phyloP scores from a whole-genome alignment of 257 asterid species.

The Fraxinus cuspidata region DNA sequence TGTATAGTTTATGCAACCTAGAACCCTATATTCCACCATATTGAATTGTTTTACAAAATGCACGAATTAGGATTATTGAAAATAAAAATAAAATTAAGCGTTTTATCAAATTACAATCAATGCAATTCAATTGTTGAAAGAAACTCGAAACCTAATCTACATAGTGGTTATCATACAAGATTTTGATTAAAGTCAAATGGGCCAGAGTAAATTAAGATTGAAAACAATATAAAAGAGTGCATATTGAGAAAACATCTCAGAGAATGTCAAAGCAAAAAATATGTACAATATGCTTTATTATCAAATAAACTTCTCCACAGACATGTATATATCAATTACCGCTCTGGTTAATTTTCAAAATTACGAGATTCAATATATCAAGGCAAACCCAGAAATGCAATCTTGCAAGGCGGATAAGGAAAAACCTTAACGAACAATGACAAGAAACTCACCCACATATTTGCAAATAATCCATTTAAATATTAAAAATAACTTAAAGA shows the following conservation, averaged over 20 bases:
- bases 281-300: background rate
- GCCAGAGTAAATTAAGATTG: slow-evolving; percentile 1
- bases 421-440: background rate
- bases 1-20: slow-evolving; percentile 76
- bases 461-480: background rate
- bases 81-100: background rate
- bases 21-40: slow-evolving; percentile 44
- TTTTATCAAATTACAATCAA: background rate
- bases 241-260: background rate
- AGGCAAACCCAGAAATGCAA: background rate
- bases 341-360: slow-evolving; percentile 14
- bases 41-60: slow-evolving; percentile 4
- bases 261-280: background rate
- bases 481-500: slow-evolving; percentile 1
- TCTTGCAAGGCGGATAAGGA: slow-evolving; percentile 1
- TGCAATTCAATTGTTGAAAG: slow-evolving; percentile 8
- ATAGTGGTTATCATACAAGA: slow-evolving; percentile 12
- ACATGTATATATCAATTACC: slow-evolving; percentile 4
- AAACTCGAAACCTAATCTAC: slow-evolving; percentile 9
- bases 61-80: slow-evolving; percentile 7
- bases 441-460: background rate
- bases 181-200: background rate
- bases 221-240: slow-evolving; percentile 10
- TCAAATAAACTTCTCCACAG: slow-evolving; percentile 18
- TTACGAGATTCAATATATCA: background rate